Base-by-base conservation (phyloP, 2,329 filamentous ascomycete genomes). In the Orbilia ellipsospora region DNA sequence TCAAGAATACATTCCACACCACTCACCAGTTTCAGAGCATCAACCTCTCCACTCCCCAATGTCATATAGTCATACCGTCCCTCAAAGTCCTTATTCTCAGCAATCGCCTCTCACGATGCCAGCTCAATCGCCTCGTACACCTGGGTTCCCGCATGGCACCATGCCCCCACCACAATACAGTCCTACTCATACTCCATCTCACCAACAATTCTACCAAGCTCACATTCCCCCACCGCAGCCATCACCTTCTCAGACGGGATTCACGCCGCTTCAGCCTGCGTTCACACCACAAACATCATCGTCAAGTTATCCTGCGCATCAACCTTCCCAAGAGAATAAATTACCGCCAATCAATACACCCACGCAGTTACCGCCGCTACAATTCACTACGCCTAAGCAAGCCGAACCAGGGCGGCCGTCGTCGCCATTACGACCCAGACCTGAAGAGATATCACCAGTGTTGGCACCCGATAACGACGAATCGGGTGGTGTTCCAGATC, bases 91-190 rank as follows among this genome's bases (percentile, higher is more conserved):
- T 3, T 74, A 52, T 40, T 59, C 50, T 4, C 59, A 68, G 26
- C 70, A 66, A 48, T 66, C 62, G 6, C 64, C 63, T 18, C 63
- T 42, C 40, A 59, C 61, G 4, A 50, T 54, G 31, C 20, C 55
- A 4, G 59, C 65, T 2, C 69, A 73, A 18, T 73, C 69, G 4
- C 69, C 70, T 5, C 56, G 70, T 15, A 68, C 69, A 28, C 69
- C 70, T 68, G 63, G 63, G 0, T 74, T 74, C 26, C 63, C 55
- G 10, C 70, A 74, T n/a, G 40, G n/a, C n/a, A 57, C 20, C 8
- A 74, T 74, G 70, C 70, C 70, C 36, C 70, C 70, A n/a, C 70
- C 70, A 8, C 70, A 74, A 48, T 74, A 68, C 44, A 74, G 70
- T n/a, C 70, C 70, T n/a, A 68, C 63, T 10, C 70, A 74, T 18